Evolutionary conservation across 352 stramenopile genomes (phyloP).

Genomic region (Globisporangium perplexum): DNA sequence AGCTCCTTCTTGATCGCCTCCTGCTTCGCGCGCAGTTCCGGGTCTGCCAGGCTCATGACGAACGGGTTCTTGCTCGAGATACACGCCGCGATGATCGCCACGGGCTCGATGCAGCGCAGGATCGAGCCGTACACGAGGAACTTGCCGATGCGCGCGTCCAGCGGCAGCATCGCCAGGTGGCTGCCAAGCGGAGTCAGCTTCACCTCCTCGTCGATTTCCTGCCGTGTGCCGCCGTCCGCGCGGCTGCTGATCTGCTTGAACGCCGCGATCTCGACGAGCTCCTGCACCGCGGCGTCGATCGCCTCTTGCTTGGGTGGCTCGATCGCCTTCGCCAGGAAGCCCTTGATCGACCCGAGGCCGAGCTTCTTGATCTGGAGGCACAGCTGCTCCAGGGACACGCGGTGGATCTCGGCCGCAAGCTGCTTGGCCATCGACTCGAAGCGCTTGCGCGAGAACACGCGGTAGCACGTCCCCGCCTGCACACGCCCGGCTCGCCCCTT

Average conservation of each 20-base stretch:
- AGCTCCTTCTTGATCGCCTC: slow-evolving; percentile 67
- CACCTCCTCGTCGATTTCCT: slow-evolving; percentile 36
- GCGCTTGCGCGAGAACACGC: slow-evolving; percentile 61
- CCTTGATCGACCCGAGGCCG: slow-evolving; percentile 62
- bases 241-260: slow-evolving; percentile 52
- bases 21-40: slow-evolving; percentile 46
- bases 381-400: slow-evolving; percentile 79
- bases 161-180: slow-evolving; percentile 72
- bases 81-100: slow-evolving; percentile 77
- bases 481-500: slow-evolving; percentile 81
- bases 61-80: slow-evolving; percentile 81
- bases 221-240: slow-evolving; percentile 4
- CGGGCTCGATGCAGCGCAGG: slow-evolving; percentile 73
- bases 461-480: slow-evolving; percentile 69
- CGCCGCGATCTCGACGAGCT: slow-evolving; percentile 88
- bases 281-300: slow-evolving; percentile 89
- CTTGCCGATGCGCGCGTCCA: slow-evolving; percentile 86
- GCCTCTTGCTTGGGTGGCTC: slow-evolving; percentile 89
- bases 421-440: slow-evolving; percentile 64
- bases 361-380: slow-evolving; percentile 87
- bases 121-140: slow-evolving; percentile 87
- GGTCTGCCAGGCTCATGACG: slow-evolving; percentile 63
- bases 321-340: slow-evolving; percentile 79
- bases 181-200: slow-evolving; percentile 92
- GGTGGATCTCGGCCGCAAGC: slow-evolving; percentile 84